A percentile compares a stretch with the other conserved stretches of the same genome.
These are phyloP conservation scores for Kodamaea kaohsiungensis DNA, from an alignment of 805 yeast species.

Conservation along the genomic window DNA sequence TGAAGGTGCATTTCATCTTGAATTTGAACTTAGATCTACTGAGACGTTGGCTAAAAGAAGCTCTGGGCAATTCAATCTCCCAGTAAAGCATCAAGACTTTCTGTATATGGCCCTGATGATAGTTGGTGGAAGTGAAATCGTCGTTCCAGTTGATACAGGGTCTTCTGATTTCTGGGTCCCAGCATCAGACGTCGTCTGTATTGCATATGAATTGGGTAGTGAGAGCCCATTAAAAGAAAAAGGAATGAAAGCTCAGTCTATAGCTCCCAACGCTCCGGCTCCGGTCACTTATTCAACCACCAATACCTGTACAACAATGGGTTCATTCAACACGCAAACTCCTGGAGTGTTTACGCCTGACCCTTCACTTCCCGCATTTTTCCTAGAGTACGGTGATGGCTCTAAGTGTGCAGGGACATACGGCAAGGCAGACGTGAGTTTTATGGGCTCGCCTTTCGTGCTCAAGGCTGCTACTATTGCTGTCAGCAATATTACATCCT, in stretches of 20 bases:
- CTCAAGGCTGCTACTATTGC: background rate
- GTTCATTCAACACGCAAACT: background rate
- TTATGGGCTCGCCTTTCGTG: background rate
- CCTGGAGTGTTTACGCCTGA: background rate
- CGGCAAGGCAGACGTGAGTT: background rate
- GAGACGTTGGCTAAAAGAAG: background rate
- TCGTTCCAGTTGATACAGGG: background rate
- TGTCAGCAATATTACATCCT: background rate
- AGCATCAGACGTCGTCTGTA: background rate
- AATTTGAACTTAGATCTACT: background rate
- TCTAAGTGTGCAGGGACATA: background rate
- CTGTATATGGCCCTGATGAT: background rate
- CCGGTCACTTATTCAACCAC: background rate
- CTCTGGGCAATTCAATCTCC: background rate
- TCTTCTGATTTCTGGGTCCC: constrained; percentile 1
- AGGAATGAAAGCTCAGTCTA: too few relatives aligned
- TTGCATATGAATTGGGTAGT: too few relatives aligned
- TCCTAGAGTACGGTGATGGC: background rate
- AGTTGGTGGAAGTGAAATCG: background rate
- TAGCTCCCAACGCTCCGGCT: too few relatives aligned
- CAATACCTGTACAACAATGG: background rate
- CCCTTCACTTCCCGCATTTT: background rate
- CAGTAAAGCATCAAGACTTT: background rate
- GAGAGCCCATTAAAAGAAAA: too few relatives aligned
- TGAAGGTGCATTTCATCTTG: background rate